phyloP scores from a whole-genome alignment of 177 flowering plant species.

The Vitis hybrid region DNA sequence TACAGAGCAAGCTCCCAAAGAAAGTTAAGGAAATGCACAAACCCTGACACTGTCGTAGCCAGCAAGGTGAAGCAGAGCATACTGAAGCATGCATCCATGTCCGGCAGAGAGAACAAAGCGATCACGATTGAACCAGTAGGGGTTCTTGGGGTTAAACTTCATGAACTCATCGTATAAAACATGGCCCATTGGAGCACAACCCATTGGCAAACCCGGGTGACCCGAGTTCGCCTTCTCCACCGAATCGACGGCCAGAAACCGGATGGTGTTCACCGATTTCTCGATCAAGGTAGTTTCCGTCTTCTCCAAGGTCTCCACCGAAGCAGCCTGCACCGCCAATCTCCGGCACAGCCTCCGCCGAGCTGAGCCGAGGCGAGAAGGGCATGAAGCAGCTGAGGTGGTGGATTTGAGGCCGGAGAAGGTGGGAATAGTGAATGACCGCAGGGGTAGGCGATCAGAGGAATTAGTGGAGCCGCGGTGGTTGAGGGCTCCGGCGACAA shows the following conservation, averaged over 20 bases:
- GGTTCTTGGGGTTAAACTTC: conserved; percentile 93
- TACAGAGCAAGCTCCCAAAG: too few species aligned
- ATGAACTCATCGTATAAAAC: conserved; percentile 84
- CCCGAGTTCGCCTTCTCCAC: conserved; percentile 99
- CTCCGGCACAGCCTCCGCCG: conserved; percentile 7
- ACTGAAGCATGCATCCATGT: conserved; percentile 94
- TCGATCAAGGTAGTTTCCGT: conserved; percentile 56
- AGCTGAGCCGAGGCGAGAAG: conserved; percentile 6
- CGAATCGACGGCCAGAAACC: conserved; percentile 84
- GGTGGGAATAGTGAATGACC: conserved; percentile 26
- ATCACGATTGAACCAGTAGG: conserved; percentile 90
- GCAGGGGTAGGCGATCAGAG: conserved; percentile 29
- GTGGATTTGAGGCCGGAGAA: conserved; percentile 50
- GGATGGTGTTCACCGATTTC: conserved; percentile 72
- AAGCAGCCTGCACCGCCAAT: conserved; percentile 32
- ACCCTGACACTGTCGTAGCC: conserved; percentile 91
- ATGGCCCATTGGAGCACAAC: conserved; percentile 93
- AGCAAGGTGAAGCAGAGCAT: conserved; percentile 89
- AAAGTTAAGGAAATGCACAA: not conserved
- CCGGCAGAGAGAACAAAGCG: conserved; percentile 91
- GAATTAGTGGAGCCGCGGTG: conserved; percentile 28
- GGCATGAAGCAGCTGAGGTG: conserved; percentile 5
- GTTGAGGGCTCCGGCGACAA: conserved; percentile 33
- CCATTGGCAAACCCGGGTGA: conserved; percentile 96
- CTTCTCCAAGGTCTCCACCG: conserved; percentile 50